Conservation (phyloP, 1,139 yeast species). For the Sugiyamaella grinbergsii region DNA sequence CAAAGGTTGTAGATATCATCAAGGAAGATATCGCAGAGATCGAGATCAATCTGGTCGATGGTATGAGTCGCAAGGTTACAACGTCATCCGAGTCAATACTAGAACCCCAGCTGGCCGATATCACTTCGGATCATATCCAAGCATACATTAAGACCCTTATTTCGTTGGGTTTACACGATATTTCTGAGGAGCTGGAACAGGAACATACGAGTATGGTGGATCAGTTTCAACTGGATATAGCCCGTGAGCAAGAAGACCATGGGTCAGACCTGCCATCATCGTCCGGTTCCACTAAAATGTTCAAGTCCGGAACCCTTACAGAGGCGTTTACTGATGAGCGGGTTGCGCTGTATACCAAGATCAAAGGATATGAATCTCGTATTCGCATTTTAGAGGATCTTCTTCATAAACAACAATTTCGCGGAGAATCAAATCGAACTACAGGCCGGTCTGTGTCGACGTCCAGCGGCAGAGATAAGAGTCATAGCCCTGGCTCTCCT, state of each 20-base stretch:
- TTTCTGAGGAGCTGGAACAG: slow-evolving; percentile 30
- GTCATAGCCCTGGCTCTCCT: slow-evolving; percentile 15
- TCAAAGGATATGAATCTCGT: slow-evolving; percentile 42
- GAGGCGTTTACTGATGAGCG: slow-evolving; percentile 11
- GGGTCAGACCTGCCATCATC: background rate
- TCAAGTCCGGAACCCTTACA: slow-evolving; percentile 10
- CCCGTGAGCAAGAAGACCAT: background rate
- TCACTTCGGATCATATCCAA: slow-evolving; percentile 23
- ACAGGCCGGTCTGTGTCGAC: slow-evolving; percentile 14
- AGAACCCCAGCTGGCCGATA: slow-evolving; percentile 9
- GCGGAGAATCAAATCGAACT: slow-evolving; percentile 8
- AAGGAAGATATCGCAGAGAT: slow-evolving; percentile 24
- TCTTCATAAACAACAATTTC: slow-evolving; percentile 42
- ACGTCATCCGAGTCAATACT: too few species aligned
- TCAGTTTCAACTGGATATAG: slow-evolving; percentile 1
- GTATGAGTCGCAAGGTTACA: too few species aligned
- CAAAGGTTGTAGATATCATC: slow-evolving; percentile 18
- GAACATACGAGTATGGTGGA: slow-evolving; percentile 4
- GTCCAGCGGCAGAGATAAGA: slow-evolving; percentile 2
- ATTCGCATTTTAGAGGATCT: slow-evolving; percentile 45
- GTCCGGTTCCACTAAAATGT: background rate
- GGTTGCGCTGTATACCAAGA: background rate
- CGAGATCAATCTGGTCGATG: slow-evolving; percentile 19
- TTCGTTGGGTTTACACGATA: slow-evolving; percentile 31
- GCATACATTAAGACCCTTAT: slow-evolving; percentile 31